phyloP scores from a whole-genome alignment of 1,139 yeast species.

The Blastobotrys illinoisensis region DNA sequence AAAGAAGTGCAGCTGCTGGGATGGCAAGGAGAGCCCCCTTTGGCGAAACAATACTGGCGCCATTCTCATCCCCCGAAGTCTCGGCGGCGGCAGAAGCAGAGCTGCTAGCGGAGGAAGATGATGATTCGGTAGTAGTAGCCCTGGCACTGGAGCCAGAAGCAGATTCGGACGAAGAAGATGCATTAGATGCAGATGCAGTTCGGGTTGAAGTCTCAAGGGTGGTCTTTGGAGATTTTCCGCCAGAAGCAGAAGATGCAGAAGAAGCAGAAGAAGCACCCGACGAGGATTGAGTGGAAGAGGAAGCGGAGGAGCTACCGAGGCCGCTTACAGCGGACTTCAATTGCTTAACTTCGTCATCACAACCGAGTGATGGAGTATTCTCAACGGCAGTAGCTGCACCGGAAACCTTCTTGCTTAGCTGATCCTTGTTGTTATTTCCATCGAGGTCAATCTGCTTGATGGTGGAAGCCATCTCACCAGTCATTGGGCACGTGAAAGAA shows the following conservation, averaged over 20 bases:
- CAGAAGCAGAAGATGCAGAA: constrained; percentile 1
- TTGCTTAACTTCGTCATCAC: constrained; percentile 3
- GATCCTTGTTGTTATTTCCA: neutral
- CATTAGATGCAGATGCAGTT: neutral
- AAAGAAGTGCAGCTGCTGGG: constrained; percentile 3
- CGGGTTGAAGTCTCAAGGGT: neutral
- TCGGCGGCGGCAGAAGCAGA: constrained; percentile 4
- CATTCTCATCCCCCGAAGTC: neutral
- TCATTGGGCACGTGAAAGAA: constrained; percentile 10
- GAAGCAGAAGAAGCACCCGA: constrained; percentile 3
- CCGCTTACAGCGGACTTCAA: constrained; percentile 2
- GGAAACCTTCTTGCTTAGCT: constrained; percentile 1
- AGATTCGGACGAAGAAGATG: constrained; percentile 2
- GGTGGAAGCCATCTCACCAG: constrained; percentile 7
- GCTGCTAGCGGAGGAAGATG: neutral
- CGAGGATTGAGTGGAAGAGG: neutral
- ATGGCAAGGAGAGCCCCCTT: neutral
- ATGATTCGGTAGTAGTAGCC: neutral
- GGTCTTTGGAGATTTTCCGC: neutral
- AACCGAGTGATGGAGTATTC: constrained; percentile 2
- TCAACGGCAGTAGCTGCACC: constrained; percentile 7
- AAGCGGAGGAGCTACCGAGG: neutral
- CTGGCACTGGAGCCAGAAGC: neutral
- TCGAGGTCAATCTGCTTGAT: constrained; percentile 1
- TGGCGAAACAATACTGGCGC: neutral